Conservation (phyloP, 768 basidiomycete species). For the Lactarius sanguifluus region DNA sequence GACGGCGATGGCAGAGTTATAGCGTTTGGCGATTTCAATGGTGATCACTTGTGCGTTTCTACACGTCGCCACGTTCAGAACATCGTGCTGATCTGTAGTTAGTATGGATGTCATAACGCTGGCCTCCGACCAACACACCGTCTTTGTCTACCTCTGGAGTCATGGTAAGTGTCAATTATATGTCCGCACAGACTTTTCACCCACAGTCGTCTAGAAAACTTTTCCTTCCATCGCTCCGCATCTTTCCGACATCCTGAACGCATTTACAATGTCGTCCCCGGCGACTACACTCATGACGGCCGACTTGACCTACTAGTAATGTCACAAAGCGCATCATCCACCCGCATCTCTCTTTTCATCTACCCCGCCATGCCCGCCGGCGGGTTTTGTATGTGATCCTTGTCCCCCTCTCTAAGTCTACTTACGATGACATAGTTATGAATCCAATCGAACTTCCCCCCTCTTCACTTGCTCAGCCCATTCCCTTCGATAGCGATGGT, state of each 20-base stretch:
- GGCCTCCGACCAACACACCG: slow-evolving; percentile 67
- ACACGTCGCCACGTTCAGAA: background rate
- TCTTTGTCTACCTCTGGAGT: slow-evolving; percentile 81
- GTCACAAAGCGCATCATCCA: slow-evolving; percentile 53
- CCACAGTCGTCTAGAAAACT: slow-evolving; percentile 48
- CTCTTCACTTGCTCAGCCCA: slow-evolving; percentile 75
- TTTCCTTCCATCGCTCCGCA: slow-evolving; percentile 50
- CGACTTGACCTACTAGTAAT: slow-evolving; percentile 89
- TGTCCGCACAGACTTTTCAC: background rate
- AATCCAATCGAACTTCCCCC: slow-evolving; percentile 53
- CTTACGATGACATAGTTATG: slow-evolving; percentile 27
- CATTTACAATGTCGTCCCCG: slow-evolving; percentile 83
- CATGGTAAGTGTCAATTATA: slow-evolving; percentile 53
- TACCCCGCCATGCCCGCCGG: slow-evolving; percentile 64
- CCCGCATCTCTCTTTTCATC: slow-evolving; percentile 62
- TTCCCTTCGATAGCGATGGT: slow-evolving; percentile 83
- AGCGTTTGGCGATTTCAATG: slow-evolving; percentile 94
- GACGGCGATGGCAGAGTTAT: slow-evolving; percentile 67
- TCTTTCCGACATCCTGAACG: slow-evolving; percentile 54
- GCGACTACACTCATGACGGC: slow-evolving; percentile 92
- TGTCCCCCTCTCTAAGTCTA: background rate
- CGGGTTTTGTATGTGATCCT: slow-evolving; percentile 58
- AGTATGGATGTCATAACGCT: slow-evolving; percentile 84
- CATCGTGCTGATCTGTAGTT: background rate
- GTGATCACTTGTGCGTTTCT: slow-evolving; percentile 85